phyloP scores from a whole-genome alignment of 2,329 filamentous ascomycete genomes.

The Aureobasidium pullulans region DNA sequence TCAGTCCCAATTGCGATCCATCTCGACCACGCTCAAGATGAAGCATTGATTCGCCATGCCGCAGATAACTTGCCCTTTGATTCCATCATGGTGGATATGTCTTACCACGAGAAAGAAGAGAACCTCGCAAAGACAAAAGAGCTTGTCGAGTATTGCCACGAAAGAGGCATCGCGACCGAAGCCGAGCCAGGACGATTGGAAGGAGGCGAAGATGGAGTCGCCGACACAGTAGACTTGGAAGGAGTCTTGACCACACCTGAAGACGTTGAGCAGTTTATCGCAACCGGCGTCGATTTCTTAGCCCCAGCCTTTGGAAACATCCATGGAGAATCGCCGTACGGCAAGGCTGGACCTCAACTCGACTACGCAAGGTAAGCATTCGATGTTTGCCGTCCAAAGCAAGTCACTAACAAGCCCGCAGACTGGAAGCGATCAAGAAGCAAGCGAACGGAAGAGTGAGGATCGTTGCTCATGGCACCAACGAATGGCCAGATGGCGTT shows the following conservation, averaged over 20 bases:
- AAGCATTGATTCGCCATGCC: neutral
- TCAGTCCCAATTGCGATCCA: slow-evolving; percentile 20
- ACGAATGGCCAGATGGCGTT: neutral
- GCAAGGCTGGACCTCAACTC: neutral
- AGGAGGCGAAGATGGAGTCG: slow-evolving; percentile 28
- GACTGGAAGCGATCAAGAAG: neutral
- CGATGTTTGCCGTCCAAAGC: neutral
- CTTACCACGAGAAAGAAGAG: neutral
- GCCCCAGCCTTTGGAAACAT: slow-evolving; percentile 24
- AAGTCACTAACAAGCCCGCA: neutral
- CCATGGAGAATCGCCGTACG: neutral
- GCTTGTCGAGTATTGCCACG: neutral
- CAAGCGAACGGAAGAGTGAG: slow-evolving; percentile 7
- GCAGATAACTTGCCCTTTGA: neutral
- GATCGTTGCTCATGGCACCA: neutral
- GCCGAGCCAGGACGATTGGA: slow-evolving; percentile 28
- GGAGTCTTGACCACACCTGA: slow-evolving; percentile 24
- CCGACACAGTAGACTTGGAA: slow-evolving; percentile 23
- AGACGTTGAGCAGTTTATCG: slow-evolving; percentile 24
- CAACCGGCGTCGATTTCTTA: slow-evolving; percentile 26
- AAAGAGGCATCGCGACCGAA: slow-evolving; percentile 17
- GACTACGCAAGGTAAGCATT: neutral
- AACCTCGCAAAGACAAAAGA: neutral
- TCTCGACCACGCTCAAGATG: neutral
- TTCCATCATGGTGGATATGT: neutral